Evolutionary conservation across 768 basidiomycete genomes (phyloP), one percentile per base, ranked within the genome.

Genomic region (Coprinopsis marcescibilis): DNA sequence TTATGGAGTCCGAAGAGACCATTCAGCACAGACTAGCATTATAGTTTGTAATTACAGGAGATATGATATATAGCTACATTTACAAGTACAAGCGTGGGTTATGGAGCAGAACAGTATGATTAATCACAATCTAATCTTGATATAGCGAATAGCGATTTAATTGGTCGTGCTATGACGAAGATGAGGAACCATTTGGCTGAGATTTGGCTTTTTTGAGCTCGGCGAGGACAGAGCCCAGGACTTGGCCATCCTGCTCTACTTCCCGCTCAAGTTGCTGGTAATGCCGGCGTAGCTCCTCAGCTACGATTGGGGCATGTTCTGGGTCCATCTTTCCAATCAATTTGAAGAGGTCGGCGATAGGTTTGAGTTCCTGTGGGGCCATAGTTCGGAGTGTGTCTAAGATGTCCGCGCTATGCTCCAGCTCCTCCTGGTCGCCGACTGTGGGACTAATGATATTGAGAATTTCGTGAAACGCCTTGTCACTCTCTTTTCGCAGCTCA

Each of bases 291-390:
- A 49, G 36, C 11, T 34, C 34, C 4, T 43, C 42, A 43, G 35
- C 19, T 15, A 49, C 42, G 11, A 44, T 27, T 2, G 29, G 32
- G 7, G 36, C 29, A 7, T 43, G n/a, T 19, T n/a, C 10, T 12
- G 42, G 42, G 17, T 44, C 36, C n/a, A 39, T 24, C 4, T 37
- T 14, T 23, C 32, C 44, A 11, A 49, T 17, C 3, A 49, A 27
- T 2, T 13, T 24, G 15, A 49, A 43, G 15, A 49, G 27, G 26
- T 49, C 48, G 17, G 23, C n/a, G 8, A 49, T 15, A 8, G 48
- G 48, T 27, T 43, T 44, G 24, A 49, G 13, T 26, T 49, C 48
- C 35, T 44, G 34, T 3, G 48, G 48, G 12, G 48, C 25, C 25
- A 30, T 11, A 14, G 20, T 11, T 20, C 27, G 33, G 34, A 49